Conservation (phyloP, 495 filamentous ascomycete species). For the Aspergillus homomorphus region DNA sequence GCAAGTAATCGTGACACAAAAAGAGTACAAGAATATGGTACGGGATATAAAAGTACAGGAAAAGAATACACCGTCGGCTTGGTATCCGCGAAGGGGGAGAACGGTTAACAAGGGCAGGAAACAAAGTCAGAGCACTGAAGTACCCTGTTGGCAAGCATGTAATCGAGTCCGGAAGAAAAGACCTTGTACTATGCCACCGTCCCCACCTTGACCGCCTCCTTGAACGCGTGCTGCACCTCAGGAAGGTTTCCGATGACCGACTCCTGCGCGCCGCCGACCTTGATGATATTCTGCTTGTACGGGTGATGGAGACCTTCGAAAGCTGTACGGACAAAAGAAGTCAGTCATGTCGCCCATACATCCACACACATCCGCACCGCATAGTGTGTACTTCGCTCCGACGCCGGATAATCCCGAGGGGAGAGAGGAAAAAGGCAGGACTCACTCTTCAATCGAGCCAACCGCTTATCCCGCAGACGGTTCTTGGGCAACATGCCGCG, state of each 20-base stretch:
- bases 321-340: constrained; percentile 39
- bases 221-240: constrained; percentile 46
- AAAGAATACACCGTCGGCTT: constrained; percentile 18
- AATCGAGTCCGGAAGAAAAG: neutral
- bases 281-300: constrained; percentile 83
- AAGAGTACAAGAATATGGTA: constrained; percentile 34
- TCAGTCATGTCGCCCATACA: neutral
- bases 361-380: neutral
- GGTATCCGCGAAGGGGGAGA: constrained; percentile 8
- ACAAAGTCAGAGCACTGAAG: too few species aligned
- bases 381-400: too few species aligned
- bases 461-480: constrained; percentile 73
- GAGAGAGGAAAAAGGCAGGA: constrained; percentile 13
- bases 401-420: neutral
- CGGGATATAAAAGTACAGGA: constrained; percentile 15
- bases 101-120: too few species aligned
- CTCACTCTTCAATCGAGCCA: constrained; percentile 84
- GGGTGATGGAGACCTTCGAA: constrained; percentile 91
- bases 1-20: constrained; percentile 31
- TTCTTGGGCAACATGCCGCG: constrained; percentile 99
- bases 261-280: constrained; percentile 54
- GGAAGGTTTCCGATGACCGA: constrained; percentile 38
- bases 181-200: constrained; percentile 16
- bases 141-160: too few species aligned
- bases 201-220: constrained; percentile 42